phyloP scores from a whole-genome alignment of 2,329 filamentous ascomycete species.

The Colletotrichum karsti region DNA sequence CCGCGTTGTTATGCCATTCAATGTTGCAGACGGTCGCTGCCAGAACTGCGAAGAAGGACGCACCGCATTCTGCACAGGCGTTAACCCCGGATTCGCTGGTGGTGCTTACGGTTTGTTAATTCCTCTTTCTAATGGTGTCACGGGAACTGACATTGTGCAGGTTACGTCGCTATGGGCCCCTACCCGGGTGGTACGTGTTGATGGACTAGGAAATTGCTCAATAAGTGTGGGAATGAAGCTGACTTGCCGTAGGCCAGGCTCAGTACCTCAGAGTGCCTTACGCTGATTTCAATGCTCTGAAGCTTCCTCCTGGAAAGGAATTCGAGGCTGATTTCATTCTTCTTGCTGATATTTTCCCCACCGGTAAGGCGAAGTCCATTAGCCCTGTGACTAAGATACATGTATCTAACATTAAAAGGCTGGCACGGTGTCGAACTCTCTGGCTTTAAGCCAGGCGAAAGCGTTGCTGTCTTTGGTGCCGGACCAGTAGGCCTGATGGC shows the following conservation, averaged over 20 bases:
- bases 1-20: constrained; percentile 72
- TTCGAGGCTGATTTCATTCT: constrained; percentile 68
- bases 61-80: constrained; percentile 71
- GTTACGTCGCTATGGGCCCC: constrained; percentile 69
- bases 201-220: constrained; percentile 35
- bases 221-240: not conserved
- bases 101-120: constrained; percentile 39
- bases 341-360: constrained; percentile 47
- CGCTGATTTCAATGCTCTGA: constrained; percentile 73
- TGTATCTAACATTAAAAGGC: constrained; percentile 37
- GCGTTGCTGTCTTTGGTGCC: constrained; percentile 71
- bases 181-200: constrained; percentile 42
- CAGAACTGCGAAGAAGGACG: constrained; percentile 71
- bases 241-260: constrained; percentile 56
- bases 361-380: constrained; percentile 30
- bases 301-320: constrained; percentile 67
- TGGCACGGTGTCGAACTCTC: constrained; percentile 67
- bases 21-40: constrained; percentile 70
- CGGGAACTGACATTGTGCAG: constrained; percentile 2
- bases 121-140: not conserved
- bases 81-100: constrained; percentile 47
- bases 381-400: not conserved
- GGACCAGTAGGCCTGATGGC: constrained; percentile 74
- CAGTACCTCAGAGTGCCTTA: constrained; percentile 73
- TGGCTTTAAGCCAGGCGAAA: constrained; percentile 68